These are phyloP conservation scores for Rhinocladiella similis DNA, from an alignment of 2,329 filamentous ascomycete genomes.

Conservation along the genomic window DNA sequence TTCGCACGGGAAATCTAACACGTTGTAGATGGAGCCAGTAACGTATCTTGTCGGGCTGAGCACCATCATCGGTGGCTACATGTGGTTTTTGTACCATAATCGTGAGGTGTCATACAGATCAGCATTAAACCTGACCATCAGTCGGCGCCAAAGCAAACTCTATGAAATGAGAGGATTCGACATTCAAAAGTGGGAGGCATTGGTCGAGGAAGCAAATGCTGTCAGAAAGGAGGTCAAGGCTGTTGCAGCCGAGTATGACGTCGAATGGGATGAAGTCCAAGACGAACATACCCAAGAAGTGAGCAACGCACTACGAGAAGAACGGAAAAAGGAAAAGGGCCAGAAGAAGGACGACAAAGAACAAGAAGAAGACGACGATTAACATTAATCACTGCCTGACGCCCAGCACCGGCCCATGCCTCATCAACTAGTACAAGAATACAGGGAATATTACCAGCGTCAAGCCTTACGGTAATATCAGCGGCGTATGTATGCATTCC, in stretches of 20 bases:
- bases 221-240: slow-evolving; percentile 76
- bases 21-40: slow-evolving; percentile 69
- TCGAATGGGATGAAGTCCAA: slow-evolving; percentile 78
- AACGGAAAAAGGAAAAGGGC: slow-evolving; percentile 42
- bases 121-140: slow-evolving; percentile 84
- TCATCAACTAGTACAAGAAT: slow-evolving; percentile 10
- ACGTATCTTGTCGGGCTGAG: slow-evolving; percentile 67
- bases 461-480: slow-evolving; percentile 8
- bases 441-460: slow-evolving; percentile 1
- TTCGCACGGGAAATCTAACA: neutral
- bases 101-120: slow-evolving; percentile 83
- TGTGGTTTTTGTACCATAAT: slow-evolving; percentile 94
- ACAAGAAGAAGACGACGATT: slow-evolving; percentile 26
- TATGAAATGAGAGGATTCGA: slow-evolving; percentile 78
- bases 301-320: slow-evolving; percentile 53
- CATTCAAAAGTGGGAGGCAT: slow-evolving; percentile 70
- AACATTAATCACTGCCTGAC: slow-evolving; percentile 18
- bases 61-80: slow-evolving; percentile 83
- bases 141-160: slow-evolving; percentile 70
- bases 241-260: slow-evolving; percentile 83
- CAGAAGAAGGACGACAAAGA: slow-evolving; percentile 39
- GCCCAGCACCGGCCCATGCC: slow-evolving; percentile 9
- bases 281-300: slow-evolving; percentile 69
- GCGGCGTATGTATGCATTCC: slow-evolving; percentile 25
- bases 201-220: slow-evolving; percentile 77